Evolutionary conservation across 139 green algal species (phyloP).

Genomic region (Gonium pectorale): DNA sequence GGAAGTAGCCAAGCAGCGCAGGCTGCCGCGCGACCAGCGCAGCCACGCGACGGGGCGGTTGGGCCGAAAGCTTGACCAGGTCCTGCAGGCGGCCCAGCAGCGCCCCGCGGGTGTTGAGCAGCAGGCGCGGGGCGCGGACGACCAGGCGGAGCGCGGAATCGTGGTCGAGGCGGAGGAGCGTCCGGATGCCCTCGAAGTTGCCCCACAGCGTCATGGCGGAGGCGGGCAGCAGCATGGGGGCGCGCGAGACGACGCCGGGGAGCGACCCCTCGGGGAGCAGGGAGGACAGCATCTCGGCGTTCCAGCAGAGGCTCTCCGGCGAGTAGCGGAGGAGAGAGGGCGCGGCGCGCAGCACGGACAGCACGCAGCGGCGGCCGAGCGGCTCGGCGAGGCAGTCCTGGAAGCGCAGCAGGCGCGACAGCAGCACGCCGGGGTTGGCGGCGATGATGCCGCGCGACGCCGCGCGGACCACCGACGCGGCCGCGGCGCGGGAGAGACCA

Average conservation of each 20-base stretch:
- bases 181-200: slow-evolving; percentile 28
- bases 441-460: background rate
- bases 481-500: slow-evolving; percentile 4
- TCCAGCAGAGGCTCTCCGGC: slow-evolving; percentile 12
- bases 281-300: slow-evolving; percentile 23
- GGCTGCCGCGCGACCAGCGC: slow-evolving; percentile 12
- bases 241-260: background rate
- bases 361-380: slow-evolving; percentile 26
- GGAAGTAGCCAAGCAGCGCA: slow-evolving; percentile 34
- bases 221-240: slow-evolving; percentile 30
- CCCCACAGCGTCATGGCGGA: slow-evolving; percentile 35
- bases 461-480: background rate
- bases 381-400: background rate
- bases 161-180: slow-evolving; percentile 18
- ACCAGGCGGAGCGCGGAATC: background rate
- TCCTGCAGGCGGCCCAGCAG: slow-evolving; percentile 7
- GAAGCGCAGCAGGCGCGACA: slow-evolving; percentile 30
- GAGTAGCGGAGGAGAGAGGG: slow-evolving; percentile 29
- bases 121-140: slow-evolving; percentile 10
- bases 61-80: background rate
- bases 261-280: slow-evolving; percentile 2
- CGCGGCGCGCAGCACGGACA: slow-evolving; percentile 17
- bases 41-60: background rate
- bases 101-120: slow-evolving; percentile 28
- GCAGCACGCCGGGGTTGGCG: slow-evolving; percentile 36